Evolutionary conservation across 129 eudicot species (phyloP).

Genomic region (Helichrysum umbraculigerum): DNA sequence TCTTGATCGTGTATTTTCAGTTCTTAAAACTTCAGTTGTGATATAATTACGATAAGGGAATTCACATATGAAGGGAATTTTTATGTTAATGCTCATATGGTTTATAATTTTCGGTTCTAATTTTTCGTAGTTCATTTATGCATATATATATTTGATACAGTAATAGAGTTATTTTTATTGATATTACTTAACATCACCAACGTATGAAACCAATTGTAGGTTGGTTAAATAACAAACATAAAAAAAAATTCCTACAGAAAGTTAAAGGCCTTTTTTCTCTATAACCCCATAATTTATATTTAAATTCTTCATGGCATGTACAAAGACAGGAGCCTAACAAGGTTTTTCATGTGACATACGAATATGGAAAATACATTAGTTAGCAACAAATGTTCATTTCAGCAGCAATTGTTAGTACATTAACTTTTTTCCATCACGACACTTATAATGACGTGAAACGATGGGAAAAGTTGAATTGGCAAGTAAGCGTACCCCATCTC

Average conservation of each 20-base stretch:
- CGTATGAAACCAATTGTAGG: too few relatives aligned
- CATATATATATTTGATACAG: too few relatives aligned
- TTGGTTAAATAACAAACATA: not conserved
- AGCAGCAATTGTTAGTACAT: constrained; percentile 26
- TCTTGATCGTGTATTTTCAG: too few relatives aligned
- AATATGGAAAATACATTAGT: not conserved
- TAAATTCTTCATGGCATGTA: not conserved
- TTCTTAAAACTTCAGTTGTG: too few relatives aligned
- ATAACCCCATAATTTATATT: not conserved
- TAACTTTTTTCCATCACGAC: constrained; percentile 6
- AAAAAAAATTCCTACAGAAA: not conserved
- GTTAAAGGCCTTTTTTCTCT: not conserved
- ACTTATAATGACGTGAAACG: not conserved
- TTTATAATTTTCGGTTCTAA: too few relatives aligned
- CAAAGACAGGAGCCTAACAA: not conserved
- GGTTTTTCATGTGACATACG: not conserved
- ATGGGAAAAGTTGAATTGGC: not conserved
- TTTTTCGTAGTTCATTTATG: too few relatives aligned
- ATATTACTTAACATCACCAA: too few relatives aligned
- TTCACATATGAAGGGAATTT: too few relatives aligned
- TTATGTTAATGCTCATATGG: too few relatives aligned
- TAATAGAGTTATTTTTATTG: too few relatives aligned
- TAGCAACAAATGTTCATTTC: constrained; percentile 14
- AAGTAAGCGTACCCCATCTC: constrained; percentile 19
- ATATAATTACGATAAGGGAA: too few relatives aligned